Base-by-base conservation (phyloP, 768 basidiomycete species). In the Cystobasidium ongulense region DNA sequence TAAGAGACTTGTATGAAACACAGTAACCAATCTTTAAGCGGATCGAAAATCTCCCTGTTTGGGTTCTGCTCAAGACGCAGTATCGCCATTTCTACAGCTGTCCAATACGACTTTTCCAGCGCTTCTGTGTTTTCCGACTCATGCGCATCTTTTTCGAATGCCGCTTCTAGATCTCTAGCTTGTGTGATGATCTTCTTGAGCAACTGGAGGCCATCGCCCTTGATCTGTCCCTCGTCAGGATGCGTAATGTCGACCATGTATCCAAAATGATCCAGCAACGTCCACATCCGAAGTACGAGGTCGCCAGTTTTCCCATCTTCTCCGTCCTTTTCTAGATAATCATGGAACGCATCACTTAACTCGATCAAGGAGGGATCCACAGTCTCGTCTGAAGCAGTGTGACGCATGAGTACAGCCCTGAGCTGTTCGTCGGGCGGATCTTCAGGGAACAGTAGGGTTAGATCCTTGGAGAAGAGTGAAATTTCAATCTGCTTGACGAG, bases 201-300 rank as follows among this genome's bases (percentile, higher is more conserved):
- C 23, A 59, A 15, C 25, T 54, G 50, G 1, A 71, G 33, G 8
- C 46, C 68, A 36, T 71, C 68, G 15, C 53, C 68, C 43, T 71
- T 36, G 36, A 71, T 54, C 25, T 71, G 68, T 27, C n/a, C n/a
- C 33, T 71, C 68, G 25, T 46, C 53, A 4, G 68, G 53, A 23
- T 59, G 27, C 36, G 66, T 68, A 35, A 75, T 72, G 29, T 70
- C 66, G 31, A 71, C 59, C 66, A 75, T 67, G 29, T 72, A 53
- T 15, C 54, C 35, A 33, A 75, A 75, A 27, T 67, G 66, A 18
- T 75, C 74, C 4, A 75, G 65, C 68, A 71, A 68, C 31, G 65
- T 67, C 52, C 66, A 72, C 39, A 71, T 39, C n/a, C 74, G 66
- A 1, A 75, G 25, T 1, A 75, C 38, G 39, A 23, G 27, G 23